Conservation (phyloP, 495 filamentous ascomycete species). For the Podospora appendiculata region DNA sequence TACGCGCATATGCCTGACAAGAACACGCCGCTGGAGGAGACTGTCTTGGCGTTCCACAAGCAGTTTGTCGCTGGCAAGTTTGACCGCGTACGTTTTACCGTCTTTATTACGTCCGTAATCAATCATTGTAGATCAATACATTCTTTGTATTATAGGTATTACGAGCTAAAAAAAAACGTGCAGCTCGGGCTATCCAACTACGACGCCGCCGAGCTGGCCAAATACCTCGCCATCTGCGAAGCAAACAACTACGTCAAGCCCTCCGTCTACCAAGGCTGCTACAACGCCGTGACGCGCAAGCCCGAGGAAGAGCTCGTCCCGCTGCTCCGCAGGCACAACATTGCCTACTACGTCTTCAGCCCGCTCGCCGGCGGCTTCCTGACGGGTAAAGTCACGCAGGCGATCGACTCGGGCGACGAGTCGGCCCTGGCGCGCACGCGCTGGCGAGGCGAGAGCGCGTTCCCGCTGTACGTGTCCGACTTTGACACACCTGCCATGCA, state of each 20-base stretch:
- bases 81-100: conserved; percentile 5
- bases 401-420: conserved; percentile 9
- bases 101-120: background rate
- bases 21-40: conserved; percentile 34
- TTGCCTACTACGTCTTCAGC: conserved; percentile 33
- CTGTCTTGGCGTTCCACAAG: conserved; percentile 30
- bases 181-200: conserved; percentile 42
- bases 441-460: conserved; percentile 9
- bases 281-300: conserved; percentile 32
- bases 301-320: conserved; percentile 36
- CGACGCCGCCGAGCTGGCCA: conserved; percentile 28
- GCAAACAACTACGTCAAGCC: conserved; percentile 36
- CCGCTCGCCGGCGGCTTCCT: conserved; percentile 21
- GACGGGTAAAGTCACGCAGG: conserved; percentile 16
- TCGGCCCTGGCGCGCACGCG: conserved; percentile 30
- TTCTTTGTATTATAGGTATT: no score
- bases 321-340: conserved; percentile 31
- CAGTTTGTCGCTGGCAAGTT: conserved; percentile 29
- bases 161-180: background rate
- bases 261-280: conserved; percentile 43
- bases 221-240: conserved; percentile 34
- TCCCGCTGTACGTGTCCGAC: conserved; percentile 24
- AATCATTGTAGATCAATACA: no score
- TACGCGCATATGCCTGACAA: conserved; percentile 36
- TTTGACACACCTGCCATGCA: conserved; percentile 36